Evolutionary conservation across 352 stramenopile genomes (phyloP), one percentile per base, ranked within the genome.

Genomic region (Pythium oligandrum): DNA sequence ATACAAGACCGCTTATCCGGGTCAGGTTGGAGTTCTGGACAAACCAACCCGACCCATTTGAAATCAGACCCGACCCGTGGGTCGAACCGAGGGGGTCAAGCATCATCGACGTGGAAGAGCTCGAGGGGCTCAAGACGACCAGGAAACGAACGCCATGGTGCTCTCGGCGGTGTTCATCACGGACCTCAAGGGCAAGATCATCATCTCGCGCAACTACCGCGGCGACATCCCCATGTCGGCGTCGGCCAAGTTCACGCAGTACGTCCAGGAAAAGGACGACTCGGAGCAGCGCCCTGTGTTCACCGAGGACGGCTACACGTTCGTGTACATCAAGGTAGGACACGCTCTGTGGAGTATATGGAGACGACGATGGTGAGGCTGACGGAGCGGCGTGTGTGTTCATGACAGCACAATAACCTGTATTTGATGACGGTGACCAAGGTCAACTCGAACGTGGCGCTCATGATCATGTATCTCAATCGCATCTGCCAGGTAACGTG

Each of bases 201-300:
- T 99, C 57, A 99, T 99, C 71, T 98, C 90, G 60, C 88, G 97
- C 55, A 99, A 99, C 77, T 99, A 99, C 72, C 88, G 97, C 40
- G 97, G 97, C 30, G 97, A 99, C 74, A 98, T 99, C 61, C 94
- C 96, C 42, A 94, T 98, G 70, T 88, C 83, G 0, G 88, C 93
- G 3, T 87, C 83, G 2, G 71, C 93, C 63, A 96, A 87, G 68
- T 97, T 96, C 62, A 92, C 82, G 63, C 75, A 83, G 48, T 94
- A 96, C 60, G 86, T 98, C 42, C 86, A 97, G 66, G 91, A 98
- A 59, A 95, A 93, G 53, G 95, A 98, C 55, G 93, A 97, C 66
- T 90, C 74, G 57, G 92, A 98, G 61, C 73, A 97, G 69, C 91
- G 91, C 26, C 95, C 95, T 2, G 90, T 98, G 42, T 98, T 97